These are phyloP conservation scores for Chlamydomonas asymmetrica DNA, from an alignment of 139 green algal genomes.

Conservation along the genomic window DNA sequence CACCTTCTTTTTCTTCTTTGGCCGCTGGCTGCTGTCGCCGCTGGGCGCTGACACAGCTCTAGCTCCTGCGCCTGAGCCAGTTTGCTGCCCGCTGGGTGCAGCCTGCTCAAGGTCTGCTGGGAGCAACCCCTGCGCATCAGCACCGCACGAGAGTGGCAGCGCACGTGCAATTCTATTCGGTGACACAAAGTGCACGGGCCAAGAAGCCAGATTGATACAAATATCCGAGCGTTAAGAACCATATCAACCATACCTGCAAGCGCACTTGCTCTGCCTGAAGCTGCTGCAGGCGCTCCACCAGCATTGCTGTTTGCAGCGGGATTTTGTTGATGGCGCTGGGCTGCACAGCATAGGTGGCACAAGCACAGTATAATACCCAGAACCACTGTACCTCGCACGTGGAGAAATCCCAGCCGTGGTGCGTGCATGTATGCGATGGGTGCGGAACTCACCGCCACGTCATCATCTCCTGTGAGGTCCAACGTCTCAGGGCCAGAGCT, in stretches of 20 bases:
- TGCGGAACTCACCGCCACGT: background rate
- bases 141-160: background rate
- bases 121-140: background rate
- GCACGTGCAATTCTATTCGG: background rate
- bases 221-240: background rate
- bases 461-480: background rate
- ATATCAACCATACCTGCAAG: conserved; percentile 14
- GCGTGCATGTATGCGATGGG: background rate
- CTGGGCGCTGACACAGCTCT: too few species aligned
- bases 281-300: conserved; percentile 39
- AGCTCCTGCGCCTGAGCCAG: too few species aligned
- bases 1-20: too few species aligned
- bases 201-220: background rate
- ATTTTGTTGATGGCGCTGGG: background rate
- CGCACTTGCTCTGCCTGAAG: conserved; percentile 78
- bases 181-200: background rate
- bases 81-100: too few species aligned
- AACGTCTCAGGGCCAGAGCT: background rate
- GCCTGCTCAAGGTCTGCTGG: too few species aligned
- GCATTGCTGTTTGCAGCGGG: conserved; percentile 23
- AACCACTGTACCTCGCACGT: background rate
- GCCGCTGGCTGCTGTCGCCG: too few species aligned
- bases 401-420: background rate
- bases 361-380: background rate
- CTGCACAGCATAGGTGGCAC: background rate